Base-by-base conservation (phyloP, 306 rosid genomes). In the Abrus precatorius region DNA sequence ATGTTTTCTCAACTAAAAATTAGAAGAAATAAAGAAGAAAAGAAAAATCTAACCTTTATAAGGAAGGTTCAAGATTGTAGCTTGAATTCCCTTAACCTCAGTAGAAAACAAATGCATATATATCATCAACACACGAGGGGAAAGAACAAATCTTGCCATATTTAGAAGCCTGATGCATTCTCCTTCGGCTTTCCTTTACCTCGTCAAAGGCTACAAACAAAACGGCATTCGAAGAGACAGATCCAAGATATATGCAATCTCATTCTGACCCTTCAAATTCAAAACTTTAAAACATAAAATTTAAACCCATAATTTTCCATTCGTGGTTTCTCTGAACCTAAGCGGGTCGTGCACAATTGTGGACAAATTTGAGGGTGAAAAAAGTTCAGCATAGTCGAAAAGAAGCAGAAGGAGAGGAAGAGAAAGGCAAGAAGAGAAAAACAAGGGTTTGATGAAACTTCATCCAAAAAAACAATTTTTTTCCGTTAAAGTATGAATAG, bases 401-500 rank as follows among this genome's bases (percentile, higher is more conserved):
- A 80, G 71, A 28, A 52, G 73, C 49, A 36, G 62, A 14, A 40
- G 56, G 53, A 41, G 70, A 38, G 6, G 5, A 49, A 36, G 54
- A 38, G 6, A 10, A 49, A 36, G 54, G 12, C 29, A 27, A 66
- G 40, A 2, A 30, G 40, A 71, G 10, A 61, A 66, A 44, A 36
- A 20, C 12, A 20, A 55, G 61, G 83, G 84, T 71, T 76, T 57
- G 66, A 57, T 34, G 60, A 48, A 72, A 77, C 41, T 34, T 8
- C 29, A 33, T 48, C 27, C 55, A 50, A 10, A 65, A 14, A 32
- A 1, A 72, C 12, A 13, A 20, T 20, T 20, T 44, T 48, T 85
- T 79, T 85, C 85, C 63, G 94, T 86, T 85, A 87, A 29, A 81
- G 27, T 1, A 7, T 68, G 86, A 81, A 40, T 36, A 47, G 55